These are phyloP conservation scores for Sphaceloma murrayae DNA, from an alignment of 2,329 filamentous ascomycete genomes.

Conservation along the genomic window DNA sequence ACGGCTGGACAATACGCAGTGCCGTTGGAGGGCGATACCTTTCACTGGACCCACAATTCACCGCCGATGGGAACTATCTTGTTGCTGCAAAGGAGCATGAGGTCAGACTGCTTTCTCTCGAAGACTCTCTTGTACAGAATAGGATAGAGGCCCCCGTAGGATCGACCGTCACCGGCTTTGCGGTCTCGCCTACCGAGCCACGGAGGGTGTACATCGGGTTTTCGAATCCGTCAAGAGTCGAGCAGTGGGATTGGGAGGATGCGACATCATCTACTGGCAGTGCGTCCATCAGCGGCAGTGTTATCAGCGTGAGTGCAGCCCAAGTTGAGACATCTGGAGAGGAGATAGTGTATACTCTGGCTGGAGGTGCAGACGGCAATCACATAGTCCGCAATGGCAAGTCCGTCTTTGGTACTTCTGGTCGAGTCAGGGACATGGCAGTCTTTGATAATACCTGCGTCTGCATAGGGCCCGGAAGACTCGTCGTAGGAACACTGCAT, in stretches of 20 bases:
- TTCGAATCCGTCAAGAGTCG: slow-evolving; percentile 9
- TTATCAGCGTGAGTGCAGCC: slow-evolving; percentile 42
- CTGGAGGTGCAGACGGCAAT: slow-evolving; percentile 27
- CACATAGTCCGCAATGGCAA: slow-evolving; percentile 33
- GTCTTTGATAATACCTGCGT: slow-evolving; percentile 48
- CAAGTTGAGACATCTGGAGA: slow-evolving; percentile 25
- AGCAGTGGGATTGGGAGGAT: slow-evolving; percentile 14
- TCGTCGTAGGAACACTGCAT: slow-evolving; percentile 51
- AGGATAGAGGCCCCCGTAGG: slow-evolving; percentile 51
- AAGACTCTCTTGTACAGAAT: slow-evolving; percentile 70
- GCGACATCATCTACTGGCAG: slow-evolving; percentile 23
- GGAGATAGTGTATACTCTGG: slow-evolving; percentile 34
- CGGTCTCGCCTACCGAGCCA: slow-evolving; percentile 19
- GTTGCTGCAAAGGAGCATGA: slow-evolving; percentile 26
- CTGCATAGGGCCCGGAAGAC: slow-evolving; percentile 42
- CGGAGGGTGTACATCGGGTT: slow-evolving; percentile 6
- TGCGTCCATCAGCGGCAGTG: slow-evolving; percentile 42
- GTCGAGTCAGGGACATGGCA: slow-evolving; percentile 31
- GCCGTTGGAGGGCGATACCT: slow-evolving; percentile 47
- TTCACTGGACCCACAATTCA: slow-evolving; percentile 48
- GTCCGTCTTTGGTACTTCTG: slow-evolving; percentile 31
- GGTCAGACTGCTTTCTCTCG: slow-evolving; percentile 48
- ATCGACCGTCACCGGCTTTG: slow-evolving; percentile 42
- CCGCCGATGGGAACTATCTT: slow-evolving; percentile 36
- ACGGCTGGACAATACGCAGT: slow-evolving; percentile 40